These are phyloP conservation scores for Ganoderma multipileum DNA, from an alignment of 1,284 basidiomycete genomes.

Conservation along the genomic window DNA sequence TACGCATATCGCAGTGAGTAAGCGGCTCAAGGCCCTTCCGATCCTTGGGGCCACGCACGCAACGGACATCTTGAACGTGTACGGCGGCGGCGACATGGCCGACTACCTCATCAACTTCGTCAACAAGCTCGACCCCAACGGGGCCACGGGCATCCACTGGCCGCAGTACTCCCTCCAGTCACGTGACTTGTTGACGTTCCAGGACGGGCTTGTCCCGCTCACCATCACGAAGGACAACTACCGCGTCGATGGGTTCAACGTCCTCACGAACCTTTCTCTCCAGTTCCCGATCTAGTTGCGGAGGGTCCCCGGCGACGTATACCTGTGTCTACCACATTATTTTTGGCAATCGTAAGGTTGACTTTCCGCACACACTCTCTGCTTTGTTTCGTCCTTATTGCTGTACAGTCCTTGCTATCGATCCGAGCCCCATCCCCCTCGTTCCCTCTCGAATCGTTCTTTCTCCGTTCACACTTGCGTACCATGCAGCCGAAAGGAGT, in stretches of 20 bases:
- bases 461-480: too few species aligned
- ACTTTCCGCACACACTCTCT: neutral
- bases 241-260: slow-evolving; percentile 44
- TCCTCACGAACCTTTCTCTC: slow-evolving; percentile 46
- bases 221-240: slow-evolving; percentile 41
- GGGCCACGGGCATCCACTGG: slow-evolving; percentile 29
- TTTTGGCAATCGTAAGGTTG: neutral
- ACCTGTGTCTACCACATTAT: too few species aligned
- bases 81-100: slow-evolving; percentile 31
- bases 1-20: slow-evolving; percentile 44
- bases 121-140: slow-evolving; percentile 38
- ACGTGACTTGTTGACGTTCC: slow-evolving; percentile 34
- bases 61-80: slow-evolving; percentile 34
- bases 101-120: slow-evolving; percentile 38
- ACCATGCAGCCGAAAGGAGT: too few species aligned
- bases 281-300: slow-evolving; percentile 41
- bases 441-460: too few species aligned
- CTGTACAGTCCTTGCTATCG: neutral
- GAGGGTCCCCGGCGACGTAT: neutral
- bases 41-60: slow-evolving; percentile 47
- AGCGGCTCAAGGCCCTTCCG: slow-evolving; percentile 51
- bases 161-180: slow-evolving; percentile 30
- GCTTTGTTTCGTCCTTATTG: neutral
- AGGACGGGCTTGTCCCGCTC: slow-evolving; percentile 33
- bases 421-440: too few species aligned